Conservation (phyloP, 1,284 basidiomycete genomes). For the Irpex rosettiformis region DNA sequence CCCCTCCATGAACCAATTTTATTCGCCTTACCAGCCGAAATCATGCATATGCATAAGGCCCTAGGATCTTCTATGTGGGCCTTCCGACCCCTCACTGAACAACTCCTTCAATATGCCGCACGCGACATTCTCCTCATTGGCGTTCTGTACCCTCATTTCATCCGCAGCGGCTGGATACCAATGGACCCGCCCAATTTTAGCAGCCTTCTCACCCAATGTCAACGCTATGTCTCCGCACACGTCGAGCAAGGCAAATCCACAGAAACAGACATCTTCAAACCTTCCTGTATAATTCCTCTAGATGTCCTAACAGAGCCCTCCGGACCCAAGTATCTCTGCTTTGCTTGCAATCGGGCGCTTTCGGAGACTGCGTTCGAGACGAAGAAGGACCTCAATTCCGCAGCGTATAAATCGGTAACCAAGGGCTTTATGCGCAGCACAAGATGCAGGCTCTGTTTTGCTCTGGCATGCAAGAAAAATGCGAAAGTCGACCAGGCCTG, state of each 20-base stretch:
- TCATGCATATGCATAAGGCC: constrained; percentile 35
- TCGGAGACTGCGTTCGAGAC: constrained; percentile 12
- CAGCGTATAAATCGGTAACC: background rate
- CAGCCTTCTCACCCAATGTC: constrained; percentile 17
- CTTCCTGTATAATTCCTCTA: constrained; percentile 19
- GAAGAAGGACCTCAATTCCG: background rate
- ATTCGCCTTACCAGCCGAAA: constrained; percentile 26
- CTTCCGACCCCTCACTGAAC: constrained; percentile 30
- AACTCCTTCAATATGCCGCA: constrained; percentile 38
- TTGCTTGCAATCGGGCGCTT: constrained; percentile 13
- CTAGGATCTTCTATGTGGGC: constrained; percentile 33
- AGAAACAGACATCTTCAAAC: constrained; percentile 15
- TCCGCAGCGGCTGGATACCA: constrained; percentile 29
- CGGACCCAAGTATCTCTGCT: constrained; percentile 11
- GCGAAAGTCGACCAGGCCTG: constrained; percentile 12
- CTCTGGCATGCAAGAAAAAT: constrained; percentile 14
- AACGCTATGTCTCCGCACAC: constrained; percentile 21
- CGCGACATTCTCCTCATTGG: constrained; percentile 39
- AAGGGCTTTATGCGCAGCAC: constrained; percentile 10
- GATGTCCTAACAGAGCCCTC: constrained; percentile 17
- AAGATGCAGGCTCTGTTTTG: constrained; percentile 14
- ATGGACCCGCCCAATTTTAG: constrained; percentile 13
- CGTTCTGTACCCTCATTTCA: constrained; percentile 34
- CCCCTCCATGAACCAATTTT: background rate
- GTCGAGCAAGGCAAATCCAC: constrained; percentile 16